phyloP scores from a whole-genome alignment of 345 rosid genomes.

The Euphorbia peplus region DNA sequence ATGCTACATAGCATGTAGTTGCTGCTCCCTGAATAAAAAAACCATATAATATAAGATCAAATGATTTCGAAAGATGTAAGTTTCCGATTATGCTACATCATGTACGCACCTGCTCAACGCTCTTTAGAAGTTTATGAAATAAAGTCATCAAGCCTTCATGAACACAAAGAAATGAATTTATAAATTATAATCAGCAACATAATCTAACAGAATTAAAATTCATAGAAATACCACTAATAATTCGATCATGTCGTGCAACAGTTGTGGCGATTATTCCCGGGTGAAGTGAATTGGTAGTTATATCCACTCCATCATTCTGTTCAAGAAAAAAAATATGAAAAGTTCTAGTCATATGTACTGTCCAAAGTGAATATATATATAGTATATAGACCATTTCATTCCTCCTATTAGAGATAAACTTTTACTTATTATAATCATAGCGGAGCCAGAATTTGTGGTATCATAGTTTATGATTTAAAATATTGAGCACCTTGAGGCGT shows the following conservation, averaged over 20 bases:
- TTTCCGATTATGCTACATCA: not conserved
- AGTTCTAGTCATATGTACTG: no score
- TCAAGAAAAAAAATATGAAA: no score
- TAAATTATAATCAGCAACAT: not conserved
- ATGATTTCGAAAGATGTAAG: no score
- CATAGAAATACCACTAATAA: slow-evolving; percentile 36
- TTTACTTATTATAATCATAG: no score
- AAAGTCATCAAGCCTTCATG: slow-evolving; percentile 37
- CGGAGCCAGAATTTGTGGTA: not conserved
- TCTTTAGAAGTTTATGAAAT: slow-evolving; percentile 41
- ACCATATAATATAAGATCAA: slow-evolving; percentile 4
- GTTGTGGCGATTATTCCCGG: slow-evolving; percentile 66
- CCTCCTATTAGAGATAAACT: no score
- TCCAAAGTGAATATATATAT: no score
- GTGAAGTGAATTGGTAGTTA: slow-evolving; percentile 69
- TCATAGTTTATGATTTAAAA: not conserved
- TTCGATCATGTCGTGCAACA: slow-evolving; percentile 35
- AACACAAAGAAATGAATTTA: slow-evolving; percentile 18
- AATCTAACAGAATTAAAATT: not conserved
- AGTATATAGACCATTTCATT: no score
- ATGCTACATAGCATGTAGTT: slow-evolving; percentile 68
- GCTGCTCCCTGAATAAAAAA: slow-evolving; percentile 61
- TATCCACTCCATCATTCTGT: slow-evolving; percentile 58
- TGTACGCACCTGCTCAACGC: slow-evolving; percentile 48
- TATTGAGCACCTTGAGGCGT: slow-evolving; percentile 52